These are phyloP conservation scores for Didymella exigua DNA, from an alignment of 2,329 filamentous ascomycete species.

Conservation along the genomic window DNA sequence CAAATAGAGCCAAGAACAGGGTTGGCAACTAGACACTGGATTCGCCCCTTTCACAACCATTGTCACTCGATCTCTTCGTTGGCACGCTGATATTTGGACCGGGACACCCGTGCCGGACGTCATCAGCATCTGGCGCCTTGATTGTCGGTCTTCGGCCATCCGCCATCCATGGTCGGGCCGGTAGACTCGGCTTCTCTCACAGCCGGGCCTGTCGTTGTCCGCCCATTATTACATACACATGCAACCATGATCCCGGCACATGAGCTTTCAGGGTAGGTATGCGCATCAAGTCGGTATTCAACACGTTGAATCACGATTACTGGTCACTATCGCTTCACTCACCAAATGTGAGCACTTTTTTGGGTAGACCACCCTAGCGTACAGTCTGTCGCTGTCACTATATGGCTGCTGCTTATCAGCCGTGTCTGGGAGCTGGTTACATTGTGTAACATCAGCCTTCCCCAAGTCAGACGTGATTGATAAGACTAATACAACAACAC, in stretches of 20 bases:
- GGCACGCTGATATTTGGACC: not conserved
- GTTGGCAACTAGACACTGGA: not conserved
- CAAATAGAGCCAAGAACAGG: not conserved
- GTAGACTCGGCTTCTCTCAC: slow-evolving; percentile 1
- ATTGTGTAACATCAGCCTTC: slow-evolving; percentile 8
- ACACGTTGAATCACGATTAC: no score
- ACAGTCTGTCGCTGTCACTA: not conserved
- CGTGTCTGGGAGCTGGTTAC: not conserved
- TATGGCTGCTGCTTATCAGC: not conserved
- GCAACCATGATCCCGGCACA: not conserved
- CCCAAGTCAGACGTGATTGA: slow-evolving; percentile 13
- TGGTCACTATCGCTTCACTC: not conserved
- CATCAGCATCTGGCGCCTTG: not conserved
- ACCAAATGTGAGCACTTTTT: no score
- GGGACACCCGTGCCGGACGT: not conserved
- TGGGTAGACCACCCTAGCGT: not conserved
- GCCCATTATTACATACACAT: not conserved
- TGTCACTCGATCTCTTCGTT: not conserved
- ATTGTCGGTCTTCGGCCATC: not conserved
- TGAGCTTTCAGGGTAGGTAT: no score
- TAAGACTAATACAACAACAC: slow-evolving; percentile 21
- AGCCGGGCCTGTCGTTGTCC: not conserved
- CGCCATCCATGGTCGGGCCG: slow-evolving; percentile 9
- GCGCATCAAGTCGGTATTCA: no score
- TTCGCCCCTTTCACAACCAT: not conserved